These are phyloP conservation scores for Phanerochaete carnosa DNA, from an alignment of 768 basidiomycete genomes.

Conservation along the genomic window DNA sequence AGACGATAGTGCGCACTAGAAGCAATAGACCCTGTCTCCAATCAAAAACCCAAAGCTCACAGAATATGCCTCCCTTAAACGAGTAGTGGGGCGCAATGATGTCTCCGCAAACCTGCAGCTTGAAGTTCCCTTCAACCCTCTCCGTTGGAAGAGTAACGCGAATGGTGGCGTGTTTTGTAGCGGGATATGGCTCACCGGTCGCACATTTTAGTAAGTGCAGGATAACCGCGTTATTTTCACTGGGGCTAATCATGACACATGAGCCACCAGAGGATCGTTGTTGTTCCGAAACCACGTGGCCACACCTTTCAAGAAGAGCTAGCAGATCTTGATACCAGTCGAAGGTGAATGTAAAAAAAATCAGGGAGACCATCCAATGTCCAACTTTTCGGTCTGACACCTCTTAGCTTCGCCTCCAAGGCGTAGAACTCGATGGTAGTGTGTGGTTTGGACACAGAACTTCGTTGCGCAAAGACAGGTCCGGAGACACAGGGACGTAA, in stretches of 20 bases:
- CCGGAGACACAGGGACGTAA: neutral
- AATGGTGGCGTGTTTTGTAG: neutral
- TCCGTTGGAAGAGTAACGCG: neutral
- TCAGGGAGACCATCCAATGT: neutral
- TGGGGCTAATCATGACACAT: neutral
- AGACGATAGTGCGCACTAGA: neutral
- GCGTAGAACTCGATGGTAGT: neutral
- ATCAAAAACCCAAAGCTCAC: neutral
- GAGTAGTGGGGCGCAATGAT: neutral
- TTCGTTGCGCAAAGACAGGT: neutral
- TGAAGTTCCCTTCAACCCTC: neutral
- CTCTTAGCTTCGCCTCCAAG: neutral
- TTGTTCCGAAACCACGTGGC: too few species aligned
- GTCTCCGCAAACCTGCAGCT: neutral
- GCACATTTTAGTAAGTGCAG: neutral
- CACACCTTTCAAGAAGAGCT: neutral
- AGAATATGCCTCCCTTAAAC: neutral
- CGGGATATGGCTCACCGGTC: neutral
- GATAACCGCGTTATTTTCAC: neutral
- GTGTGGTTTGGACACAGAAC: neutral
- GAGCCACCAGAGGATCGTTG: too few species aligned
- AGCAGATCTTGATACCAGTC: neutral
- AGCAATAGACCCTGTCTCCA: neutral
- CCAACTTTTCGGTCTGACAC: neutral
- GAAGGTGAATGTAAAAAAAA: neutral